Base-by-base conservation (phyloP, 176 grass and related monocot genomes). In the Avena insularis region DNA sequence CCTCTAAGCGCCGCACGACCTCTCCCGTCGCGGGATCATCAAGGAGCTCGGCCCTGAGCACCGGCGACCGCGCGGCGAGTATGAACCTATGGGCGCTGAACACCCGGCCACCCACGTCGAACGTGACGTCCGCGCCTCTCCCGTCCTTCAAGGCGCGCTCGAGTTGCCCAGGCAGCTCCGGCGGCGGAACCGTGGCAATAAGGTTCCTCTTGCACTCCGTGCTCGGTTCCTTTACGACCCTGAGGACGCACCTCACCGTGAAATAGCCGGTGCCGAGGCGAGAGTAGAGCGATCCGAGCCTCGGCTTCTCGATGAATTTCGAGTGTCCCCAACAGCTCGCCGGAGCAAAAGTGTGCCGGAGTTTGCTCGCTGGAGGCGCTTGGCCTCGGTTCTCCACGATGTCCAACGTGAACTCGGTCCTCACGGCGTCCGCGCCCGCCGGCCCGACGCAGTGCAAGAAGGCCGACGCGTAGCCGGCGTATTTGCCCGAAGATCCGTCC, bases 11-110 rank as follows among this genome's bases (percentile, higher is more conserved):
- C 63, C 9, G 16, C 53, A 49, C 2, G 4, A 8, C 46, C 31
- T 57, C 65, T 45, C 47, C 58, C 45, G 13, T 82, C 79, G 75
- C 49, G 6, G 8, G 11, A 9, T 71, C 29, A 29, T 29, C 58
- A 14, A 88, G n/a, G 58, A 88, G 47, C 71, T 77, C 31, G 3
- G 82, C 82, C 10, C 48, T 31, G 53, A 75, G 62, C 19, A 84
- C 82, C 11, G 68, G 69, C 12, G 82, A 84, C 11, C 82, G 19
- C 1, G 69, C 69, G 17, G 82, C 69, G 8, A 84, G 69, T 12
- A 84, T 36, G 20, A 11, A 75, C n/a, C 70, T 47, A 16, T 84
- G 82, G 0, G 69, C 69, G n/a, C 58, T 20, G 17, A 50, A 64
- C 61, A 29, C 9, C 54, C 11, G 49, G 29, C 55, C 82, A 3